These are phyloP conservation scores for Boletus bicolor DNA, from an alignment of 768 basidiomycete species.

Conservation along the genomic window DNA sequence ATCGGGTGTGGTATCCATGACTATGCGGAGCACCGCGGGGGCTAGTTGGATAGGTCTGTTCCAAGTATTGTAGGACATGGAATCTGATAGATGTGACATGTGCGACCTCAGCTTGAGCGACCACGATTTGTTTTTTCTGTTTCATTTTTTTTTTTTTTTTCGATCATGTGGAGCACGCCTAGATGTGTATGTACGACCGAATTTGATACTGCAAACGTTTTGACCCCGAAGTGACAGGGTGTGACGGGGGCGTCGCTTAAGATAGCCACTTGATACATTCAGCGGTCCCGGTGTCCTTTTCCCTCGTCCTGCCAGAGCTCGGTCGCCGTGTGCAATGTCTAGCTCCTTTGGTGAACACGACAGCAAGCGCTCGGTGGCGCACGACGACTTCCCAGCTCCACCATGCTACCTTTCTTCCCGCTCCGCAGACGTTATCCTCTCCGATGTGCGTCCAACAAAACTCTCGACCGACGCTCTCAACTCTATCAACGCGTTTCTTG, in stretches of 20 bases:
- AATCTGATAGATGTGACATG: background rate
- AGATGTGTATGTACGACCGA: background rate
- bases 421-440: slow-evolving; percentile 88
- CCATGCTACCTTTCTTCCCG: slow-evolving; percentile 78
- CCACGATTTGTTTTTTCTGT: background rate
- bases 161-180: background rate
- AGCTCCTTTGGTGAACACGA: slow-evolving; percentile 40
- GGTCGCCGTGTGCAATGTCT: slow-evolving; percentile 39
- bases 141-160: background rate
- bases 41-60: background rate
- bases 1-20: background rate
- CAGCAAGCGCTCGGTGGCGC: slow-evolving; percentile 10
- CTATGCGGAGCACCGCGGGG: background rate
- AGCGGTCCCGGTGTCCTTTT: slow-evolving; percentile 5
- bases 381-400: slow-evolving; percentile 32
- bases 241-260: slow-evolving; percentile 21
- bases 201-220: background rate
- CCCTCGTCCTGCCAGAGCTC: slow-evolving; percentile 12
- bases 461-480: slow-evolving; percentile 75
- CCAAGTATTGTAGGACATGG: background rate
- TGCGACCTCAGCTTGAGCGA: background rate
- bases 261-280: slow-evolving; percentile 12
- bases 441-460: slow-evolving; percentile 89
- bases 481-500: slow-evolving; percentile 76
- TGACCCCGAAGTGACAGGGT: slow-evolving; percentile 3